phyloP scores from a whole-genome alignment of 371 early-diverging fungal species.

The Mucor saturninus region DNA sequence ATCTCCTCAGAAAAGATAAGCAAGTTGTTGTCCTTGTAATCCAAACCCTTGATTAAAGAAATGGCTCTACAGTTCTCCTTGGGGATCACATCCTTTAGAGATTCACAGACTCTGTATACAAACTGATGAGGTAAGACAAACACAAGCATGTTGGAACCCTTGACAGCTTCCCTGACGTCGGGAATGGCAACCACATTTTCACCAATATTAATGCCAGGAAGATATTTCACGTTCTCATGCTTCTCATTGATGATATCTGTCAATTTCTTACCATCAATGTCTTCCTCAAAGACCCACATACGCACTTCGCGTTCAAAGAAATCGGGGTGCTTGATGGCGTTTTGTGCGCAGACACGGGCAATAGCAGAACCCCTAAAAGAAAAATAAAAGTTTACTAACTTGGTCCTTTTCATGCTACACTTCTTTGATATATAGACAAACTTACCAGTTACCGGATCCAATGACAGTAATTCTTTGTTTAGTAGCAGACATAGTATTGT shows the following conservation, averaged over 20 bases:
- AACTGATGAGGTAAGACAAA: slow-evolving; percentile 99
- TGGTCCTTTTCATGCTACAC: background rate
- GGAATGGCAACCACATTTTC: slow-evolving; percentile 75
- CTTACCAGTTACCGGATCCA: slow-evolving; percentile 95
- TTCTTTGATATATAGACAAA: background rate
- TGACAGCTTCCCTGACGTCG: slow-evolving; percentile 76
- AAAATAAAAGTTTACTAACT: background rate
- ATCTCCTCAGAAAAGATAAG: slow-evolving; percentile 82
- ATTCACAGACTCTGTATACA: slow-evolving; percentile 79
- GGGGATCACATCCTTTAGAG: slow-evolving; percentile 19
- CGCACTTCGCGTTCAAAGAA: slow-evolving; percentile 79
- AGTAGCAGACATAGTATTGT: slow-evolving; percentile 1
- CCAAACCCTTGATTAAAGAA: slow-evolving; percentile 94
- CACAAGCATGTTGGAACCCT: slow-evolving; percentile 86
- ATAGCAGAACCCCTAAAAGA: slow-evolving; percentile 92
- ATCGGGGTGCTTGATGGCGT: slow-evolving; percentile 66
- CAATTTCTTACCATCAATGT: slow-evolving; percentile 79
- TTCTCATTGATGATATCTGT: slow-evolving; percentile 93
- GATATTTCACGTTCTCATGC: slow-evolving; percentile 95
- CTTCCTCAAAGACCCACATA: slow-evolving; percentile 96
- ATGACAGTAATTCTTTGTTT: slow-evolving; percentile 71
- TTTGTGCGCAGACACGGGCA: slow-evolving; percentile 89
- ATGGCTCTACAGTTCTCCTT: slow-evolving; percentile 69
- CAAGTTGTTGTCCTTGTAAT: slow-evolving; percentile 72
- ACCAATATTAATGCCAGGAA: slow-evolving; percentile 87